Percentiles rank a stretch among this genome's conserved stretches.
Evolutionary conservation across 495 filamentous ascomycete genomes (phyloP).

Genomic region (Astrocystis sublimbata): DNA sequence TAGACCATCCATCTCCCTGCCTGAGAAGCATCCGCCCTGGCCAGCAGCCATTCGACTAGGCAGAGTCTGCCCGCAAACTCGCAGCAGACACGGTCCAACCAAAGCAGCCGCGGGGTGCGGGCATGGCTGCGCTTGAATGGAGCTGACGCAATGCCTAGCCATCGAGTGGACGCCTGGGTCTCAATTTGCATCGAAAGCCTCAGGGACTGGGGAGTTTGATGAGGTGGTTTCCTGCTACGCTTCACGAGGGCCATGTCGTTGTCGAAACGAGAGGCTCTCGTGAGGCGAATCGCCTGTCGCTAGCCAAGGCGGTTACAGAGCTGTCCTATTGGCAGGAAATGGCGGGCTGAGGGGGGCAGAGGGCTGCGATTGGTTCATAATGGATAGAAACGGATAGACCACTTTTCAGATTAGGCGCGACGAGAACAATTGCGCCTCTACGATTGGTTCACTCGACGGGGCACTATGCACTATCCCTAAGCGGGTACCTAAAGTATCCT

Average conservation of each 20-base stretch:
- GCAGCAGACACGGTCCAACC: slow-evolving; percentile 25
- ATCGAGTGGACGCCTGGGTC: slow-evolving; percentile 30
- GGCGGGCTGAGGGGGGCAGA: slow-evolving; percentile 25
- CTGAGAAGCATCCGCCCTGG: slow-evolving; percentile 5
- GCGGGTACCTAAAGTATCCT: neutral
- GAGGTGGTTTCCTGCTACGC: slow-evolving; percentile 3
- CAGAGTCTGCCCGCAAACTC: slow-evolving; percentile 18
- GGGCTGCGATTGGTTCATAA: slow-evolving; percentile 23
- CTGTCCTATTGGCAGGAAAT: slow-evolving; percentile 15
- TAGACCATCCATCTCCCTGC: slow-evolving; percentile 24
- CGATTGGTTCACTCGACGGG: slow-evolving; percentile 27
- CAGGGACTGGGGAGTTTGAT: slow-evolving; percentile 1
- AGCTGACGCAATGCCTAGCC: slow-evolving; percentile 9
- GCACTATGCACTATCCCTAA: neutral
- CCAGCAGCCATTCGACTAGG: neutral
- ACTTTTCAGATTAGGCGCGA: slow-evolving; percentile 32
- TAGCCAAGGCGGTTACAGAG: slow-evolving; percentile 26
- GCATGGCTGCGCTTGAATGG: slow-evolving; percentile 15
- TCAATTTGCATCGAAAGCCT: slow-evolving; percentile 16
- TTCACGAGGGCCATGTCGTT: slow-evolving; percentile 9
- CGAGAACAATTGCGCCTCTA: slow-evolving; percentile 15
- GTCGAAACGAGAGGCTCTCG: slow-evolving; percentile 31
- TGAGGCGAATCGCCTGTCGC: slow-evolving; percentile 31
- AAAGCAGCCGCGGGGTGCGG: slow-evolving; percentile 24
- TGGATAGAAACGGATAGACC: too few species aligned